Evolutionary conservation across 192 early-diverging fungal species (phyloP).

Genomic region (Mortierella alpina): DNA sequence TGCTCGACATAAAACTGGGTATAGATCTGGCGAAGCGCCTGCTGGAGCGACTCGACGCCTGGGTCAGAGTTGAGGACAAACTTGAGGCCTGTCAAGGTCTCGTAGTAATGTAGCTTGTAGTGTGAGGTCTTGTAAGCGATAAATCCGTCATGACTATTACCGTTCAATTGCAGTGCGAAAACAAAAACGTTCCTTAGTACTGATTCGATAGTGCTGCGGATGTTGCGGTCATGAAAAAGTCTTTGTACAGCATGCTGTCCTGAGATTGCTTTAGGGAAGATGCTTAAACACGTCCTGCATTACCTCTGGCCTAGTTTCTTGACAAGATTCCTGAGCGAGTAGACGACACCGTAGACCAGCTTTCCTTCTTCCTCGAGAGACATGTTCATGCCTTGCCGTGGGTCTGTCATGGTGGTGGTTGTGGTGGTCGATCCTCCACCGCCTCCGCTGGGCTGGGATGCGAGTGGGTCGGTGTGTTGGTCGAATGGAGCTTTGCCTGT

Average conservation of each 20-base stretch:
- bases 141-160: constrained; percentile 71
- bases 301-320: constrained; percentile 78
- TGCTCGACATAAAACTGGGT: constrained; percentile 92
- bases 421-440: constrained; percentile 49
- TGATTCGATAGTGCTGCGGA: neutral
- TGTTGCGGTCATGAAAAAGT: too few species aligned
- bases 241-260: too few species aligned
- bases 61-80: constrained; percentile 91
- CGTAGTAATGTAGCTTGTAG: constrained; percentile 93
- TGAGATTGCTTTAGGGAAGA: neutral
- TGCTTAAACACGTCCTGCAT: neutral
- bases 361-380: constrained; percentile 89
- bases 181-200: neutral
- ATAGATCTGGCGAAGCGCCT: constrained; percentile 84
- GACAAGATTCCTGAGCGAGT: constrained; percentile 89
- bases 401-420: constrained; percentile 55
- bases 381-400: constrained; percentile 64
- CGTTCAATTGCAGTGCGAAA: neutral
- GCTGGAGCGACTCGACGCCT: constrained; percentile 69
- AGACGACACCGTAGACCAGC: constrained; percentile 96
- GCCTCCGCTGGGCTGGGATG: constrained; percentile 37
- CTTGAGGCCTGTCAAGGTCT: constrained; percentile 87
- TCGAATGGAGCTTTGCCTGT: constrained; percentile 46
- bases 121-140: constrained; percentile 81
- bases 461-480: constrained; percentile 48